Evolutionary conservation across 495 filamentous ascomycete species (phyloP).

Genomic region (Tuber magnatum): DNA sequence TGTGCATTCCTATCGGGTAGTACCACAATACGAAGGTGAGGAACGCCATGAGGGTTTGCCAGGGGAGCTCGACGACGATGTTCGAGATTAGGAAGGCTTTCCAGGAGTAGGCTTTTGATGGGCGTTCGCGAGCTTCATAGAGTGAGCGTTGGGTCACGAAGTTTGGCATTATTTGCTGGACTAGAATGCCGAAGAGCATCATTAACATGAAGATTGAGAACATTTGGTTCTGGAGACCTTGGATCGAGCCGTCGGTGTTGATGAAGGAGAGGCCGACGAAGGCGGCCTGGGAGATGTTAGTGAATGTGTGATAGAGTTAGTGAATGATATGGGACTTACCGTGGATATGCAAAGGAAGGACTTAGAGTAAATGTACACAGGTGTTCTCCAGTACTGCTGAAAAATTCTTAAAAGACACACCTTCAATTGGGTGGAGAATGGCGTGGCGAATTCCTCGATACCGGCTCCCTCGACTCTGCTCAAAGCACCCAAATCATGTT

Average conservation of each 20-base stretch:
- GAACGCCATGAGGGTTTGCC: slow-evolving; percentile 55
- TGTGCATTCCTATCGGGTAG: slow-evolving; percentile 48
- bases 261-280: slow-evolving; percentile 90
- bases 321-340: slow-evolving; percentile 30
- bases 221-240: slow-evolving; percentile 82
- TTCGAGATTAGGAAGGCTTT: slow-evolving; percentile 60
- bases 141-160: slow-evolving; percentile 60
- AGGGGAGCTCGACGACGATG: slow-evolving; percentile 66
- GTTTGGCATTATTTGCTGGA: slow-evolving; percentile 77
- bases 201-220: slow-evolving; percentile 80
- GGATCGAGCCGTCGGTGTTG: slow-evolving; percentile 58
- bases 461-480: slow-evolving; percentile 36
- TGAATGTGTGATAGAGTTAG: neutral
- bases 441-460: slow-evolving; percentile 50
- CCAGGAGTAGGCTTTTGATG: slow-evolving; percentile 68
- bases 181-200: slow-evolving; percentile 65
- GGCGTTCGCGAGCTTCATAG: slow-evolving; percentile 65
- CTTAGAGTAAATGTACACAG: slow-evolving; percentile 76
- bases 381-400: slow-evolving; percentile 84
- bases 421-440: slow-evolving; percentile 50
- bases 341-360: slow-evolving; percentile 51
- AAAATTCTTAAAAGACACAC: slow-evolving; percentile 61
- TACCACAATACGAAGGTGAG: slow-evolving; percentile 59
- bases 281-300: slow-evolving; percentile 43
- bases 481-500: slow-evolving; percentile 51